phyloP scores from a whole-genome alignment of 225 moss, liverwort and hornwort genomes.

The Climacium dendroides region DNA sequence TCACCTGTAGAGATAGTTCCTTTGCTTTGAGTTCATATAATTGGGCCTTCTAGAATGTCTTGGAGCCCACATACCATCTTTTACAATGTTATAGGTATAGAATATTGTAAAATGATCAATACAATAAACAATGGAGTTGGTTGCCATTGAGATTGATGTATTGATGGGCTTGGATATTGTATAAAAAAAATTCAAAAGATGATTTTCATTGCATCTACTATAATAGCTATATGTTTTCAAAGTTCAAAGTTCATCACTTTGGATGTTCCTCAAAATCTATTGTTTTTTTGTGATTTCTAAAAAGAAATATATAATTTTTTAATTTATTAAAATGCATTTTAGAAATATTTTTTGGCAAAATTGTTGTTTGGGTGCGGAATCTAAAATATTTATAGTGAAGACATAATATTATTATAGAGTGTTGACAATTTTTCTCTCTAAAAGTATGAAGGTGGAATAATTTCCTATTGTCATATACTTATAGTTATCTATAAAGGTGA shows the following conservation, averaged over 20 bases:
- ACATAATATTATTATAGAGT: not conserved
- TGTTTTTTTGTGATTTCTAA: not conserved
- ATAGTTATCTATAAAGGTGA: fast-evolving
- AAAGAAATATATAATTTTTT: too few relatives aligned
- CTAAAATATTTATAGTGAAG: not conserved
- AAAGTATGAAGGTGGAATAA: too few relatives aligned
- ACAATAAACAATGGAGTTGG: not conserved
- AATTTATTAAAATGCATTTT: not conserved
- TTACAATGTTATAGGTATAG: not conserved
- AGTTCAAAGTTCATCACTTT: not conserved
- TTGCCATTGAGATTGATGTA: not conserved
- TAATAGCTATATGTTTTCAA: not conserved
- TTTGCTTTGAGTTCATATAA: not conserved
- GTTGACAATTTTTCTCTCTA: too few relatives aligned
- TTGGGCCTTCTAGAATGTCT: not conserved
- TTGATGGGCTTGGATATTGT: not conserved
- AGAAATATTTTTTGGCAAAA: not conserved
- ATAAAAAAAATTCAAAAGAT: not conserved
- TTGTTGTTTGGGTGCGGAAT: not conserved
- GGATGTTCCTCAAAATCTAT: not conserved
- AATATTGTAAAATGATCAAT: not conserved
- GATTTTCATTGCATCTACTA: not conserved
- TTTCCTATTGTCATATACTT: fast-evolving
- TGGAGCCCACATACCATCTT: not conserved
- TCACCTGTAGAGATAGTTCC: not conserved